Base-by-base conservation (phyloP, 2,329 filamentous ascomycete genomes). In the Stenocarpella maydis region DNA sequence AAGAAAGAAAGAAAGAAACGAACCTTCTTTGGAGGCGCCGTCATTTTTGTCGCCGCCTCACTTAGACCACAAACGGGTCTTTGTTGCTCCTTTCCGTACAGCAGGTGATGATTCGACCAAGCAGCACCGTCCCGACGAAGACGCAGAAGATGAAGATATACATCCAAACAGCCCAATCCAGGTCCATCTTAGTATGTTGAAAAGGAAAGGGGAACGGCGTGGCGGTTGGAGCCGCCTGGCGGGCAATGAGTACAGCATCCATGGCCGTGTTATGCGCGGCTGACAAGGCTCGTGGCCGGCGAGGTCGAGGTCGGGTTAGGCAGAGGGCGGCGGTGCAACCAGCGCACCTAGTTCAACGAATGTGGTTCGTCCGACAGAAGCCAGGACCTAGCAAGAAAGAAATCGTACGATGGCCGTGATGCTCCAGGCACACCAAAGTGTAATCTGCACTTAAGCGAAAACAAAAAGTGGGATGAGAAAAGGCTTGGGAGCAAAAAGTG, bases 101-200 rank as follows among this genome's bases (percentile, higher is more conserved):
- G 52, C 67, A 69, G 26, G 24, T 43, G 39, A 66, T 41, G 5
- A 69, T 53, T 34, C 60, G 52, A n/a, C 55, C 64, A 28, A 69
- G 43, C 8, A 69, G 45, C 21, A 54, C 19, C 19, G 52, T 50
- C 31, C 60, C 61, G 15, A 69, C 26, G 34, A 66, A 37, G 14
- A 65, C 55, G 24, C 61, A 26, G 45, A 69, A 47, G 7, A 66
- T 21, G 61, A 69, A 69, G 24, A 69, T 58, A 53, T 69, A 69
- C 61, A 66, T 66, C 43, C 52, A 69, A 1, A 66, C 43, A 1
- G 67, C 67, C 67, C 67, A 69, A 24, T 69, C 67, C 61, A 69
- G 24, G 37, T 69, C 67, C 34, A 49, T 21, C 43, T 66, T 65
- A 4, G 67, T 69, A 34, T 47, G 39, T 49, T 69, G 67, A 45